Evolutionary conservation across 345 rosid genomes (phyloP).

Genomic region (Lagerstroemia speciosa): DNA sequence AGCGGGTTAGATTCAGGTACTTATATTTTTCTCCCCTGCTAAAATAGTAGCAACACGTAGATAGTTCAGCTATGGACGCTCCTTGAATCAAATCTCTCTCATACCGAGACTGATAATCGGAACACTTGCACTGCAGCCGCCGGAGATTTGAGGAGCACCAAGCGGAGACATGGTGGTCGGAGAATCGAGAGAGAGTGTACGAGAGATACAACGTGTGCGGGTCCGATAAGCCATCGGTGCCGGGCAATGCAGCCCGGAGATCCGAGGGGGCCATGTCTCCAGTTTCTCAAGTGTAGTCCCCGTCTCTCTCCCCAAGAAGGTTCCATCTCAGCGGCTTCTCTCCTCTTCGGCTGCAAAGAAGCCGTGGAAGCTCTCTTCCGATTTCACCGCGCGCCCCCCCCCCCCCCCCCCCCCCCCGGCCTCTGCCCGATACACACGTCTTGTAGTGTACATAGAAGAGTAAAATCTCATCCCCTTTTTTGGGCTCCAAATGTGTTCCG

Average conservation of each 20-base stretch:
- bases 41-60: conserved; percentile 7
- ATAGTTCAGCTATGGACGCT: no score
- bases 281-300: conserved; percentile 25
- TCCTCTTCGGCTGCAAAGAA: not conserved
- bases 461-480: not conserved
- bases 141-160: conserved; percentile 92
- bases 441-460: conserved; percentile 42
- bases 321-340: not conserved
- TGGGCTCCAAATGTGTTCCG: no score
- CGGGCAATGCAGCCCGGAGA: conserved; percentile 42
- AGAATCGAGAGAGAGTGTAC: conserved; percentile 89
- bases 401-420: no score
- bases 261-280: conserved; percentile 50
- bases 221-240: conserved; percentile 53
- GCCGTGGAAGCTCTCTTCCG: conserved; percentile 1
- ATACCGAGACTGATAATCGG: not conserved
- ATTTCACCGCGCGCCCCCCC: no score
- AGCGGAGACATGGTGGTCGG: conserved; percentile 96
- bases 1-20: conserved; percentile 98
- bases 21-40: not conserved
- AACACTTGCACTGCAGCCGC: conserved; percentile 41
- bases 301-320: no score
- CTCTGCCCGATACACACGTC: conserved; percentile 26
- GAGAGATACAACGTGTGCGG: conserved; percentile 72
- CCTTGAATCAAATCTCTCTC: no score